Conservation (phyloP, 2,329 filamentous ascomycete genomes). For the Fusarium succisae region DNA sequence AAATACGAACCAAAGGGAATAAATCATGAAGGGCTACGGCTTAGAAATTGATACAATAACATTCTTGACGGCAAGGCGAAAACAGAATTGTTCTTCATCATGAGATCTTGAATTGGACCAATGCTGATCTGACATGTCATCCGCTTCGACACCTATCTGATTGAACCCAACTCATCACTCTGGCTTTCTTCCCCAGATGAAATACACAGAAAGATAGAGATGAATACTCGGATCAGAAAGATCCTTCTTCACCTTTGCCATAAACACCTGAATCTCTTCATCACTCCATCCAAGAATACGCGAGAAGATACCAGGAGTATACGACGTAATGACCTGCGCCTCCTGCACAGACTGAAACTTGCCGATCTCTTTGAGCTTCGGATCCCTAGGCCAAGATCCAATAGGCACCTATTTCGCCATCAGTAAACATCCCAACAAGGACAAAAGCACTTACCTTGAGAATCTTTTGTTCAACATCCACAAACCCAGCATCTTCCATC, state of each 20-base stretch:
- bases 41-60: background rate
- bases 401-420: background rate
- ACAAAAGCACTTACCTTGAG: background rate
- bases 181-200: constrained; percentile 36
- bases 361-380: constrained; percentile 25
- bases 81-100: too few species aligned
- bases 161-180: background rate
- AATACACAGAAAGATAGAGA: constrained; percentile 31
- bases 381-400: constrained; percentile 19
- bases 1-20: accelerated
- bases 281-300: constrained; percentile 34
- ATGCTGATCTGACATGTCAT: background rate
- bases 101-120: background rate
- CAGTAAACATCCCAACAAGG: background rate
- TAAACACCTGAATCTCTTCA: constrained; percentile 30
- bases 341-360: constrained; percentile 26
- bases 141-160: accelerated
- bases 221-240: constrained; percentile 27
- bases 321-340: constrained; percentile 28
- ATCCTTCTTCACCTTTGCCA: constrained; percentile 35
- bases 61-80: accelerated
- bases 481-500: constrained; percentile 14
- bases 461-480: constrained; percentile 6
- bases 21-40: too few species aligned
- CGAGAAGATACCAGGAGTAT: constrained; percentile 31